Conservation (phyloP, 371 early-diverging fungal species). For the Nematocida sp. region DNA sequence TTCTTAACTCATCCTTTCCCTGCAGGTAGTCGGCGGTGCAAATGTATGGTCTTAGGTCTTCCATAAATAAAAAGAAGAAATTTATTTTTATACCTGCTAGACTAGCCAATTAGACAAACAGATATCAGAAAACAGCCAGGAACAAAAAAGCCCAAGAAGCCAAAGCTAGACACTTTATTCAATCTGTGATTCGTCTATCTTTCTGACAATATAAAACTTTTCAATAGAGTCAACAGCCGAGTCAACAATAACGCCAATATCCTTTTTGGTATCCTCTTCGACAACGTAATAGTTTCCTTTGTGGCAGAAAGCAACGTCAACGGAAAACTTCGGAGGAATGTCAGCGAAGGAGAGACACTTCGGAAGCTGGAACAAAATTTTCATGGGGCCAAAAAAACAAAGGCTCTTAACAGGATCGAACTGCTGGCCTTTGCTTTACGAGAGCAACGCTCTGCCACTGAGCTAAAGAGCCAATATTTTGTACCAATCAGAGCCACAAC, state of each 20-base stretch:
- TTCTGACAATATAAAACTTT: constrained; percentile 13
- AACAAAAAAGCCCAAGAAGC: background rate
- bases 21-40: constrained; percentile 45
- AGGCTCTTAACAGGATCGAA: constrained; percentile 55
- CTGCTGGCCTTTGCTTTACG: constrained; percentile 56
- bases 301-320: background rate
- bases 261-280: background rate
- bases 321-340: constrained; percentile 1
- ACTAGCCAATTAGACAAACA: too few species aligned
- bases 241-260: background rate
- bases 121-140: background rate
- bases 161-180: background rate
- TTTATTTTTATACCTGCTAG: background rate
- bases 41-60: constrained; percentile 55
- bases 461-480: constrained; percentile 50
- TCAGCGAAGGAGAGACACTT: background rate
- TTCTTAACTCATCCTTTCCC: constrained; percentile 55
- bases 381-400: constrained; percentile 30
- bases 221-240: constrained; percentile 14
- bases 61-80: constrained; percentile 46
- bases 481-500: background rate
- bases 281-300: background rate
- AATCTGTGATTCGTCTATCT: background rate
- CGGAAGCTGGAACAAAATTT: constrained; percentile 48
- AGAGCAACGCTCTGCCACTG: constrained; percentile 57